Evolutionary conservation across 2,329 filamentous ascomycete genomes (phyloP).

Genomic region (Alternaria sp.): DNA sequence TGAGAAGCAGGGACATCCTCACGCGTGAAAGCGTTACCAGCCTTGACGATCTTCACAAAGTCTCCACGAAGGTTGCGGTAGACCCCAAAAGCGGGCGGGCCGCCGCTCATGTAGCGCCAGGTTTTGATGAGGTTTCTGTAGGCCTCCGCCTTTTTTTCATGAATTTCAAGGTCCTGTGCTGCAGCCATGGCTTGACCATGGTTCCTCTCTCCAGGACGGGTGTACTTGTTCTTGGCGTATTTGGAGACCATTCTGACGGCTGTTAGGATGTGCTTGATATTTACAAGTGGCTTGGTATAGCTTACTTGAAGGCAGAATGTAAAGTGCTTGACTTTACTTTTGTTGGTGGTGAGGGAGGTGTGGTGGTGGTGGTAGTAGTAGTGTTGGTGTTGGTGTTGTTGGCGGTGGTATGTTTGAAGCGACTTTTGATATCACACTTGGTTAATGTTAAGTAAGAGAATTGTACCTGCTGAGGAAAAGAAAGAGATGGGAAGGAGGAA

Average conservation of each 20-base stretch:
- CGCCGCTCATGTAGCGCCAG: neutral
- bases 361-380: neutral
- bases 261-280: constrained; percentile 2
- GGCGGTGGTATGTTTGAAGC: neutral
- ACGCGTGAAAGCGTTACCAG: neutral
- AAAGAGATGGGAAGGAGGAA: neutral
- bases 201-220: neutral
- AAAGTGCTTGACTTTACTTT: constrained; percentile 5
- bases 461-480: neutral
- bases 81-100: neutral
- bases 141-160: neutral
- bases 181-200: neutral
- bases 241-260: constrained; percentile 7
- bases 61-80: constrained; percentile 7
- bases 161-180: neutral
- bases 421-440: neutral
- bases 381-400: neutral
- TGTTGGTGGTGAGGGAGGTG: neutral
- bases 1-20: neutral
- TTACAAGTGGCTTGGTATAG: neutral
- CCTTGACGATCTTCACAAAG: neutral
- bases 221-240: constrained; percentile 10
- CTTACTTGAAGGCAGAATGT: constrained; percentile 7
- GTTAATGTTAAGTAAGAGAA: neutral
- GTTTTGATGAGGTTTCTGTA: neutral